phyloP scores from a whole-genome alignment of 2,329 filamentous ascomycete genomes.

The Domatiomyces globalis region DNA sequence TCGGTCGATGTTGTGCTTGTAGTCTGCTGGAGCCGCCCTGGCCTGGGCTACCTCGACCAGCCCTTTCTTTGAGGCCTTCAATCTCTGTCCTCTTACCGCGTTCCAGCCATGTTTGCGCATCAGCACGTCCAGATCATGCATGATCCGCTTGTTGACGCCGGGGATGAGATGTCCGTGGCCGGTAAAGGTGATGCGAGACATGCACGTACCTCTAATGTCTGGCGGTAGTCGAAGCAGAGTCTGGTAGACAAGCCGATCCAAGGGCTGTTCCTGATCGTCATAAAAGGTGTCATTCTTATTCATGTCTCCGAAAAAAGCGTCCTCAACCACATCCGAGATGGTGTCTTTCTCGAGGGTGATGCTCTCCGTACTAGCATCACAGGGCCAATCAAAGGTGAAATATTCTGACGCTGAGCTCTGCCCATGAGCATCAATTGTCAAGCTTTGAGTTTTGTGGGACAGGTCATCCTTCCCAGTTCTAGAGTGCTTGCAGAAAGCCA shows the following conservation, averaged over 20 bases:
- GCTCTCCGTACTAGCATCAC: background rate
- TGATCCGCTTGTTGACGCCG: slow-evolving; percentile 61
- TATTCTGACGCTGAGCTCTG: background rate
- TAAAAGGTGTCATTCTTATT: background rate
- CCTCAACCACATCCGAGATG: background rate
- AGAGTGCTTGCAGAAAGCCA: background rate
- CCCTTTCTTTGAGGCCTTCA: slow-evolving; percentile 7
- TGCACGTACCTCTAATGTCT: slow-evolving; percentile 71
- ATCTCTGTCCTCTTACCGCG: slow-evolving; percentile 49
- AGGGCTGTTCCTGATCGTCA: slow-evolving; percentile 74
- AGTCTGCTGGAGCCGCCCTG: slow-evolving; percentile 9
- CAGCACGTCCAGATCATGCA: slow-evolving; percentile 58
- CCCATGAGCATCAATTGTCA: background rate
- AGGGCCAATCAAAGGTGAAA: background rate
- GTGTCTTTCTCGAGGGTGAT: background rate
- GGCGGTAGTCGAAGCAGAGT: slow-evolving; percentile 61
- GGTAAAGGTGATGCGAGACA: slow-evolving; percentile 75
- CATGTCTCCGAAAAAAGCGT: background rate
- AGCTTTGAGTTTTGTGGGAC: background rate
- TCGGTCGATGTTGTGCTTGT: slow-evolving; percentile 25
- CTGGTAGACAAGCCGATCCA: slow-evolving; percentile 64
- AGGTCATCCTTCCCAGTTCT: background rate
- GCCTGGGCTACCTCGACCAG: slow-evolving; percentile 21
- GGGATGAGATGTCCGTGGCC: slow-evolving; percentile 68
- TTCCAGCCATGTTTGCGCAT: slow-evolving; percentile 62